A percentile compares a stretch with the other conserved stretches of the same genome.
Conservation (phyloP, 148 eudicot genomes). For the Gaultheria prostrata region DNA sequence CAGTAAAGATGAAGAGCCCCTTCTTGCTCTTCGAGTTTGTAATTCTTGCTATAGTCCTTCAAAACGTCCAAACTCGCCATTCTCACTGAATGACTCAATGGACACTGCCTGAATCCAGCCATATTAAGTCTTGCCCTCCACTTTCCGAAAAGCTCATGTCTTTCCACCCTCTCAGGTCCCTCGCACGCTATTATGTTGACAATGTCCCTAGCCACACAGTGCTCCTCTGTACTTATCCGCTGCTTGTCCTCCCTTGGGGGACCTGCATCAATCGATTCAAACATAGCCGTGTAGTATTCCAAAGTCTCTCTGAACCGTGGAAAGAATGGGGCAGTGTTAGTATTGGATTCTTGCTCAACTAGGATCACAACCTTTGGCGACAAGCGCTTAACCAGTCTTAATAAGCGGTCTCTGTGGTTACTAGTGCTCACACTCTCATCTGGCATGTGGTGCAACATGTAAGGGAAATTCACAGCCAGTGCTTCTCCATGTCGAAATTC, state of each 20-base stretch:
- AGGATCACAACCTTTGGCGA: conserved; percentile 72
- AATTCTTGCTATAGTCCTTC: conserved; percentile 49
- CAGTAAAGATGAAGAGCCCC: conserved; percentile 79
- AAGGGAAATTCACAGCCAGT: conserved; percentile 80
- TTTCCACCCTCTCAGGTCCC: conserved; percentile 72
- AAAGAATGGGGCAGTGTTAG: conserved; percentile 70
- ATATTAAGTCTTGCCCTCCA: conserved; percentile 74
- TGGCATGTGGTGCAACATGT: conserved; percentile 89
- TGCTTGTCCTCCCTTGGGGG: conserved; percentile 56
- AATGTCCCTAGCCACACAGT: conserved; percentile 84
- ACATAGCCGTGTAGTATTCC: conserved; percentile 83
- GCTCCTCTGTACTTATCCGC: conserved; percentile 79
- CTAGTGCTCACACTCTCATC: conserved; percentile 85
- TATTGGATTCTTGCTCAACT: conserved; percentile 88
- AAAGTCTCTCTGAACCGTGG: conserved; percentile 64
- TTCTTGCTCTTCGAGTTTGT: conserved; percentile 37
- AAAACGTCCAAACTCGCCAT: conserved; percentile 38
- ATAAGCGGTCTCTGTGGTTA: conserved; percentile 77
- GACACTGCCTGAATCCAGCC: conserved; percentile 62
- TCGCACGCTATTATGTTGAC: conserved; percentile 93
- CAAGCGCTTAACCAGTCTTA: conserved; percentile 70
- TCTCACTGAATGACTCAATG: conserved; percentile 44
- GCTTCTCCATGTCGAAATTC: conserved; percentile 54
- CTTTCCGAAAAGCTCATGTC: conserved; percentile 85
- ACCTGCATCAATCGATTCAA: conserved; percentile 77